Evolutionary conservation across 306 rosid species (phyloP).

Genomic region (Vigna unguiculata): DNA sequence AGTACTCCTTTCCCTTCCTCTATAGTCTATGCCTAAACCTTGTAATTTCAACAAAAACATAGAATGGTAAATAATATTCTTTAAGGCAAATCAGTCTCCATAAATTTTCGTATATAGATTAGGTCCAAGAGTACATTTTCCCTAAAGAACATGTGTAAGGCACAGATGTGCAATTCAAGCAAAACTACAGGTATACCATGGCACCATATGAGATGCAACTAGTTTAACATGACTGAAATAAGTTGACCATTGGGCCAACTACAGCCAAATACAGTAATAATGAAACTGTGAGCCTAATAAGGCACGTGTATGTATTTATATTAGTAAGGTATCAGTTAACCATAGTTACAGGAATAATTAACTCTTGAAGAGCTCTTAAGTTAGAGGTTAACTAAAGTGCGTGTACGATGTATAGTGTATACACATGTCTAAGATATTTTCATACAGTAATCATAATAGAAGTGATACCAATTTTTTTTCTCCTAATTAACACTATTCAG

Average conservation of each 20-base stretch:
- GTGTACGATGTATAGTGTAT: no score
- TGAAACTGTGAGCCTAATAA: neutral
- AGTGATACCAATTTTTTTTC: neutral
- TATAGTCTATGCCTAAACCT: neutral
- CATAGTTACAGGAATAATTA: neutral
- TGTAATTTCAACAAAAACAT: neutral
- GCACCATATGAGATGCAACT: neutral
- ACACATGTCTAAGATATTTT: conserved; percentile 6
- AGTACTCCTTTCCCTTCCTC: neutral
- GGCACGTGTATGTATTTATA: neutral
- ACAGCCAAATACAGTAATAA: no score
- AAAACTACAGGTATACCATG: neutral
- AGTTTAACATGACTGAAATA: neutral
- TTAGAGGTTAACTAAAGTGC: neutral
- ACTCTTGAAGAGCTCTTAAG: neutral
- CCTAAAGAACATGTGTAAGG: neutral
- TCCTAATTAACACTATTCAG: neutral
- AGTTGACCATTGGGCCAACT: neutral
- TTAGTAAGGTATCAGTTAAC: no score
- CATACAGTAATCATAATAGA: neutral
- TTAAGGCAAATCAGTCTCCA: conserved; percentile 1
- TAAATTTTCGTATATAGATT: neutral
- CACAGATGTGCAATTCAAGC: conserved; percentile 5
- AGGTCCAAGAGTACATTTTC: neutral
- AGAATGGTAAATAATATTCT: neutral